phyloP scores from a whole-genome alignment of 2,329 filamentous ascomycete species.

The Ophiostoma triangulosporum region DNA sequence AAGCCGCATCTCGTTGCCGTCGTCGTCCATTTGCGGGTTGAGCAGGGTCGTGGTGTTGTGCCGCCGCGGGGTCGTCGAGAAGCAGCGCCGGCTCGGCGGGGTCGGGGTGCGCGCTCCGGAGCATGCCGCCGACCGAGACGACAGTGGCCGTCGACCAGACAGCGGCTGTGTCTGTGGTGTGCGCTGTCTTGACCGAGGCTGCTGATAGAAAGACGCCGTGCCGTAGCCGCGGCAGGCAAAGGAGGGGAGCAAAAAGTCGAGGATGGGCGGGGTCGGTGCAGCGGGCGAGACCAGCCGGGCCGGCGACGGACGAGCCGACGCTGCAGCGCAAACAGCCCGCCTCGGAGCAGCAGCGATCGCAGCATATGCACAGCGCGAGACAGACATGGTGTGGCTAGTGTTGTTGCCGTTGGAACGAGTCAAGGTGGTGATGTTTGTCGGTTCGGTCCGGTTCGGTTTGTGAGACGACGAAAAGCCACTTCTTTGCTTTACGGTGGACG shows the following conservation, averaged over 20 bases:
- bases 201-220: background rate
- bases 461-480: too few species aligned
- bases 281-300: constrained; percentile 4
- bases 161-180: background rate
- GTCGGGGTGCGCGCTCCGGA: background rate
- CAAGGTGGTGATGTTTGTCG: too few species aligned
- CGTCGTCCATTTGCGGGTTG: constrained; percentile 69
- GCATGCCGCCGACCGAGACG: background rate
- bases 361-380: background rate
- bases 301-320: background rate
- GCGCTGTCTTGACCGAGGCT: background rate
- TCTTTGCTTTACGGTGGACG: too few species aligned
- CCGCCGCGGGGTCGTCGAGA: constrained; percentile 25
- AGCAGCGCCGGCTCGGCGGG: constrained; percentile 14
- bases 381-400: background rate
- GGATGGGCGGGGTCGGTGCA: constrained; percentile 18
- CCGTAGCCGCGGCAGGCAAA: background rate
- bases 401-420: background rate
- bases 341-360: background rate
- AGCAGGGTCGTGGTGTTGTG: constrained; percentile 36
- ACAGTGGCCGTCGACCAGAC: background rate
- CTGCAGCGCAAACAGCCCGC: background rate
- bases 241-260: constrained; percentile 29
- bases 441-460: background rate
- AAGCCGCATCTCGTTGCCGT: constrained; percentile 71